phyloP scores from a whole-genome alignment of 208 protist genomes.

The Willaertia magna region DNA sequence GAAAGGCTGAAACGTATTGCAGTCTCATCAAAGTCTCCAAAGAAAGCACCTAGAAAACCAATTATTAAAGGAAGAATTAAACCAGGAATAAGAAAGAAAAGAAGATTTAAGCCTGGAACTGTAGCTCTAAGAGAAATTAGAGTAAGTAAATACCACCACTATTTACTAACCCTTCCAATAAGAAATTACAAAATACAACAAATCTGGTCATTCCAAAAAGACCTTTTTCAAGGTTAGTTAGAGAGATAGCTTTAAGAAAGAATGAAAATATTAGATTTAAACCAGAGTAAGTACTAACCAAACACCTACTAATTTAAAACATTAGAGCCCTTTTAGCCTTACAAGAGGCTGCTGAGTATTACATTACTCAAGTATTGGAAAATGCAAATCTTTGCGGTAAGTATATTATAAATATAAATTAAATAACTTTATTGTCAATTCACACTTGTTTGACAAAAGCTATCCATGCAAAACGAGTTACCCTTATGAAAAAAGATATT shows the following conservation, averaged over 20 bases:
- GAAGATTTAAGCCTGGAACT: neutral
- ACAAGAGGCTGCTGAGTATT: neutral
- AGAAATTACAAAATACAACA: neutral
- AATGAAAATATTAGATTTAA: neutral
- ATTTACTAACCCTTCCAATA: too few species aligned
- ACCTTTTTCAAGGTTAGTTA: neutral
- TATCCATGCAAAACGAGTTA: neutral
- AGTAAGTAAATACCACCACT: too few species aligned
- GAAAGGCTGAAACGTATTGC: too few species aligned
- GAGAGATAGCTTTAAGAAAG: neutral
- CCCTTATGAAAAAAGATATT: neutral
- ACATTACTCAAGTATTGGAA: neutral
- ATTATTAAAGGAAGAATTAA: too few species aligned
- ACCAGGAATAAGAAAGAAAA: neutral
- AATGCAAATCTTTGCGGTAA: neutral
- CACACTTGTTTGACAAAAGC: neutral
- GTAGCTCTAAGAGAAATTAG: neutral
- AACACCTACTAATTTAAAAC: too few species aligned
- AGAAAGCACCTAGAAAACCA: neutral
- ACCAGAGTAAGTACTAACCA: neutral
- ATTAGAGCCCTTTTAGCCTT: neutral
- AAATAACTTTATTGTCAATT: neutral
- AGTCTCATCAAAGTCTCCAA: too few species aligned
- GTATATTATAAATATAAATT: too few species aligned
- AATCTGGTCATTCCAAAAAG: neutral